A percentile compares a stretch with the other conserved stretches of the same genome.
phyloP scores from a whole-genome alignment of 73 alveolate species.

The Symbiodinium pilosum region DNA sequence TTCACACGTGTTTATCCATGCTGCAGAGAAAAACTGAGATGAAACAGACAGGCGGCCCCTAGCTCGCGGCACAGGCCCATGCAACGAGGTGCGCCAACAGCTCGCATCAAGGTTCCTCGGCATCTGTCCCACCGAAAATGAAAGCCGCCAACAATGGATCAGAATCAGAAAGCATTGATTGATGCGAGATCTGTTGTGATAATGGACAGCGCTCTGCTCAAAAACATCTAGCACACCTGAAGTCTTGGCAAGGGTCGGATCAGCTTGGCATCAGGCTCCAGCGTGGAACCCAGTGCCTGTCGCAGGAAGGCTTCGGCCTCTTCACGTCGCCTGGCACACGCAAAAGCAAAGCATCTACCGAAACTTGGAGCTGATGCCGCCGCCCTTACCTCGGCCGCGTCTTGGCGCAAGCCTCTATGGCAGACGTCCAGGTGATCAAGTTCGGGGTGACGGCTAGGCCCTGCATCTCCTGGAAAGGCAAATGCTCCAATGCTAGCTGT shows the following conservation, averaged over 20 bases:
- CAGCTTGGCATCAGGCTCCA: slow-evolving; percentile 65
- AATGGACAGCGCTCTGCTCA: no score
- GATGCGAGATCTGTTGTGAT: no score
- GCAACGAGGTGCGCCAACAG: slow-evolving; percentile 50
- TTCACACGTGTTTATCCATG: no score
- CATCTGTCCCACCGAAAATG: no score
- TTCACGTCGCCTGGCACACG: slow-evolving; percentile 29
- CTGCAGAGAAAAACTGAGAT: no score
- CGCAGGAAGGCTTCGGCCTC: slow-evolving; percentile 69
- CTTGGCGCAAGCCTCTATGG: slow-evolving; percentile 90
- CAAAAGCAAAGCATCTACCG: no score
- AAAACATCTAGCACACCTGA: background rate
- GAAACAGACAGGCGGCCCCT: background rate
- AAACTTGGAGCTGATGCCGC: background rate
- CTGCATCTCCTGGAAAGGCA: slow-evolving; percentile 67
- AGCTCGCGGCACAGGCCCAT: slow-evolving; percentile 62
- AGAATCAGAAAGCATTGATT: no score
- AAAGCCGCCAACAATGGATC: no score
- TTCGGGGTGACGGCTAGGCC: slow-evolving; percentile 22
- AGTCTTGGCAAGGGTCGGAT: slow-evolving; percentile 9
- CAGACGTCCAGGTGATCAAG: slow-evolving; percentile 75
- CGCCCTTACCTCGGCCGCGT: slow-evolving; percentile 32
- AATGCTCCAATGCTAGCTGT: no score
- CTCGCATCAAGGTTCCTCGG: slow-evolving; percentile 81
- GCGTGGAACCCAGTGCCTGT: background rate